Evolutionary conservation across 768 basidiomycete genomes (phyloP), one percentile per base, ranked within the genome.

Genomic region (Peribolospora baueri): DNA sequence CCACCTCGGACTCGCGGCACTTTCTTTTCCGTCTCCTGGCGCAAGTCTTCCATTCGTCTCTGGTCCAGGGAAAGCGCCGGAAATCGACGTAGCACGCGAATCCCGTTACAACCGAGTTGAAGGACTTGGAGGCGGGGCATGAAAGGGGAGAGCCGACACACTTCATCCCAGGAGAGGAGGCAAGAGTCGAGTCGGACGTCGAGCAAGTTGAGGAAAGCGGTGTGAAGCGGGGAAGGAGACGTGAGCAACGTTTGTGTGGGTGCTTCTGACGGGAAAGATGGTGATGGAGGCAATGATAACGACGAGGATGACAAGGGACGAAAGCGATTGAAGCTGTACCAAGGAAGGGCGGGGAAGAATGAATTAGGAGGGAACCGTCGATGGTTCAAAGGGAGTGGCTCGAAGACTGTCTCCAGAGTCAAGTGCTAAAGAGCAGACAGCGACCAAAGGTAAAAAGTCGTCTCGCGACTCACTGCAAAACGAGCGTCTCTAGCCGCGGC

Each of bases 151-250:
- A 61, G 40, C 50, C 77, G 65, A 51, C 67, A 62, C 65, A 83
- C 76, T 59, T 82, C 79, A 51, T 66, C 63, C 84, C 86, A 91
- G 46, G 74, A 71, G 53, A 78, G 74, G 52, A 81, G 70, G 3
- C 83, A 85, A 46, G 68, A 73, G 64, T 81, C 87, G 42, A 91
- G 68, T 56, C 83, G 79, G 45, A 88, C 66, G 60, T 85, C 81
- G 45, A 66, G 69, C 48, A 87, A 61, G 38, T 64, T 64, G 7
- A 64, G 56, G 67, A 82, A 82, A 6, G 76, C 72, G 13, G 65
- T 6, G 53, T 41, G 42, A 60, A 55, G 4, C 55, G 51, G 2
- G 45, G 46, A 0, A 50, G 51, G 3, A 25, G 25, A 25, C 25
- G 25, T 25, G 25, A 25, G 25, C 25, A 25, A 25, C 1, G 25